Base-by-base conservation (phyloP, 225 moss, liverwort and hornwort genomes). In the Asterella californica region DNA sequence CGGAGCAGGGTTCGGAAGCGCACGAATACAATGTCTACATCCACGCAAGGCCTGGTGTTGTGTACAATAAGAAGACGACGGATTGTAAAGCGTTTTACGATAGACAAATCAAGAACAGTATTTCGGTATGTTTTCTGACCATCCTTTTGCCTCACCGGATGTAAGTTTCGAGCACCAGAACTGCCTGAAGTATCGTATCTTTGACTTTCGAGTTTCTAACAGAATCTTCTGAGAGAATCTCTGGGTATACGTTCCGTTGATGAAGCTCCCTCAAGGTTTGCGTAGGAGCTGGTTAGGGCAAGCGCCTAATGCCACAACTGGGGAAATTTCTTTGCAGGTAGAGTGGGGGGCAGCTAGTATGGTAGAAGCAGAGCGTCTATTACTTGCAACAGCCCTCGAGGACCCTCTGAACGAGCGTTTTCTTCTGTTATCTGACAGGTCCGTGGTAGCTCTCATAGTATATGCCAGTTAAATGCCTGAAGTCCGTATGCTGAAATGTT, bases 351-450 rank as follows among this genome's bases (percentile, higher is more conserved):
- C 82, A 75, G 88, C 96, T 32, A 92, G 81, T 72, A 96, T 96
- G 96, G 86, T 94, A 63, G 89, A 92, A 53, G 96, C 96, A 10
- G 94, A 96, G 85, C 90, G 92, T 59, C 84, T 90, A 24, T 77
- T 96, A 15, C 73, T 96, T 45, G 29, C 73, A 1, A 85, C 81
- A 79, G 94, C 94, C 64, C 88, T 96, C 45, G 80, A 89, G 60
- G 92, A 96, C 67, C 89, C 94, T 62, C 81, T 80, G 53, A 96
- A 94, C 75, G 84, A 90, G 82, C 91, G 96, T 5, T 96, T 96
- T 85, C 80, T 96, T 72, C 90, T 96, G 49, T 85, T 96, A 77
- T 96, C 96, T 27, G 96, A 96, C 83, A 96, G 92, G 94, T 92
- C 59, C 17, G 36, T 72, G 18, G 24, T 29, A 33, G 29, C 32